These are phyloP conservation scores for Selaginella moellendorffii DNA, from an alignment of 75 land plant species.

Conservation along the genomic window DNA sequence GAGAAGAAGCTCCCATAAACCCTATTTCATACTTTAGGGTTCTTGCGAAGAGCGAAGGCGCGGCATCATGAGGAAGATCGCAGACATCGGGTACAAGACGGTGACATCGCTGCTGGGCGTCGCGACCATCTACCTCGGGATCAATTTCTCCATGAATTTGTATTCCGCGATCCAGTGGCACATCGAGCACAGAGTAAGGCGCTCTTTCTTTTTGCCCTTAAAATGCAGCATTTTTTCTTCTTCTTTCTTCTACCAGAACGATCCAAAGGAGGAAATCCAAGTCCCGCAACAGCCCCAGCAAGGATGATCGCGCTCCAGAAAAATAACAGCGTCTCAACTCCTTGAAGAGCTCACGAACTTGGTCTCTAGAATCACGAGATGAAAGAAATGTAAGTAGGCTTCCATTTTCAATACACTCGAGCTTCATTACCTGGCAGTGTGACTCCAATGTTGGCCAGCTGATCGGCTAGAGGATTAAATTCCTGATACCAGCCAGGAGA, in stretches of 20 bases:
- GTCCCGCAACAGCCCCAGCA: background rate
- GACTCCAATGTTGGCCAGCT: constrained; percentile 47
- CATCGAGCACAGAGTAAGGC: constrained; percentile 37
- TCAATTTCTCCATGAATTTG: constrained; percentile 56
- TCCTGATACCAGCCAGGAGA: constrained; percentile 24
- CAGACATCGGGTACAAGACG: constrained; percentile 47
- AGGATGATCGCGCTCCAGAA: too few species aligned
- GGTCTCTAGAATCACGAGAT: too few species aligned
- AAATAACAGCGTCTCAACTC: too few species aligned
- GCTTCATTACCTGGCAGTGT: constrained; percentile 32
- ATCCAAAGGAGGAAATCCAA: background rate
- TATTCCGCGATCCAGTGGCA: constrained; percentile 75
- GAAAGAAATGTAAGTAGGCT: too few species aligned
- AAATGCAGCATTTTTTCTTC: too few species aligned
- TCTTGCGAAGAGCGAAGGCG: too few species aligned
- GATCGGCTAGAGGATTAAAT: constrained; percentile 64
- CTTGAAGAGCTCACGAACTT: too few species aligned
- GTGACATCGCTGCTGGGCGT: constrained; percentile 49
- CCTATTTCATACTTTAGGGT: background rate
- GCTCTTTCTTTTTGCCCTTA: background rate
- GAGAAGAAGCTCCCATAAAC: too few species aligned
- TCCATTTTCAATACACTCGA: too few species aligned
- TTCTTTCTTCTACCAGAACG: background rate
- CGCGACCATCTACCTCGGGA: constrained; percentile 46
- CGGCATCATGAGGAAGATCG: constrained; percentile 18